Percentiles rank a stretch among this genome's conserved stretches.
Conservation (phyloP, 2,329 filamentous ascomycete species). For the Sphaerulina vaccinii region DNA sequence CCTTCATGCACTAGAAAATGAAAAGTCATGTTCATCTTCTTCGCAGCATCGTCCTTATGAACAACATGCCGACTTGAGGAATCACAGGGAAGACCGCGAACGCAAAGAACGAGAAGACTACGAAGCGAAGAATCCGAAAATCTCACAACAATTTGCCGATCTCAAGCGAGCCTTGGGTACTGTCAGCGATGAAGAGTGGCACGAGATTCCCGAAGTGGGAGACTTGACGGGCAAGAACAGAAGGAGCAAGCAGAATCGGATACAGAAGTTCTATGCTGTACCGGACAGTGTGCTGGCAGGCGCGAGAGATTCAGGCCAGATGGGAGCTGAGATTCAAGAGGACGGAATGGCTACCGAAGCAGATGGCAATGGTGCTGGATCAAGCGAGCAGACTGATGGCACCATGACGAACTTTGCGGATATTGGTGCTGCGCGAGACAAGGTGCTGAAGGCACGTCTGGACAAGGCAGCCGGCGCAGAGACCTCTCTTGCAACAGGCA, state of each 20-base stretch:
- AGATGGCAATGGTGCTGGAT: slow-evolving; percentile 39
- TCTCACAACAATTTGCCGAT: slow-evolving; percentile 95
- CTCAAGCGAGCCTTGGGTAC: slow-evolving; percentile 85
- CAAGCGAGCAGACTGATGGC: slow-evolving; percentile 62
- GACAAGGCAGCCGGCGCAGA: slow-evolving; percentile 81
- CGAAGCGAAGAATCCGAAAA: slow-evolving; percentile 96
- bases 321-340: slow-evolving; percentile 85
- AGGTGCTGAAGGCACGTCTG: slow-evolving; percentile 89
- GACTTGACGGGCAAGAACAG: slow-evolving; percentile 94
- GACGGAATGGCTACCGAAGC: slow-evolving; percentile 57
- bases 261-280: slow-evolving; percentile 87
- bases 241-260: slow-evolving; percentile 75
- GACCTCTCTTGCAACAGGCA: slow-evolving; percentile 61
- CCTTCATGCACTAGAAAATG: slow-evolving; percentile 17
- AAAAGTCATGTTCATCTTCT: slow-evolving; percentile 36
- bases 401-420: slow-evolving; percentile 98
- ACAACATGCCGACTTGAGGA: slow-evolving; percentile 74
- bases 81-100: slow-evolving; percentile 87
- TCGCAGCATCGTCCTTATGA: slow-evolving; percentile 56
- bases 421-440: slow-evolving; percentile 93
- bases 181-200: slow-evolving; percentile 95
- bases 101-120: slow-evolving; percentile 88
- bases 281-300: slow-evolving; percentile 93
- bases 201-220: slow-evolving; percentile 89
- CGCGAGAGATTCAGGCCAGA: slow-evolving; percentile 74